phyloP scores from a whole-genome alignment of 768 basidiomycete genomes.

The Pleurotus tuoliensis region DNA sequence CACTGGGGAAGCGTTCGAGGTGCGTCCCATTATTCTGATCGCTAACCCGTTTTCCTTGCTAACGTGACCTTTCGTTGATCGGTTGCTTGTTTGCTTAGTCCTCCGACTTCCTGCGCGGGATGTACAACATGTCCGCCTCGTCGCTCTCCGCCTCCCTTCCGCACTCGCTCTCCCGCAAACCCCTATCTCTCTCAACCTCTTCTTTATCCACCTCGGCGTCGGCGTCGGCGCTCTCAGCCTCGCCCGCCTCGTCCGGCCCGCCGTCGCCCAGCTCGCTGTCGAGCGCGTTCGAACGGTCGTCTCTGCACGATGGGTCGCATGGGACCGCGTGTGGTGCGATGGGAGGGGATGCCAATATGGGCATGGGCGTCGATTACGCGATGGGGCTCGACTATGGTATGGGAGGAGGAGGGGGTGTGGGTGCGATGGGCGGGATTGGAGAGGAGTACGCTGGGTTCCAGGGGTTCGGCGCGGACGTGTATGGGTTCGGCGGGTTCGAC shows the following conservation, averaged over 20 bases:
- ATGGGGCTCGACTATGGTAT: no score
- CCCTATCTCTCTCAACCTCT: slow-evolving; percentile 8
- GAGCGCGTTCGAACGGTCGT: no score
- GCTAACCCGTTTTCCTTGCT: no score
- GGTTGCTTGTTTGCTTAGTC: slow-evolving; percentile 29
- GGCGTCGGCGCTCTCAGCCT: not conserved
- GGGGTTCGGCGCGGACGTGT: not conserved
- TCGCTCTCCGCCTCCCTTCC: slow-evolving; percentile 32
- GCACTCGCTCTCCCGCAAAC: no score
- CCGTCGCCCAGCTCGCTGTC: not conserved
- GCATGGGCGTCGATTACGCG: no score
- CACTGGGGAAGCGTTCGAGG: slow-evolving; percentile 46
- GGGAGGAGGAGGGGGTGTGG: no score
- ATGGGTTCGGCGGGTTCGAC: not conserved
- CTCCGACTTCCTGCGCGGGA: slow-evolving; percentile 46
- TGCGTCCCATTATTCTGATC: slow-evolving; percentile 22
- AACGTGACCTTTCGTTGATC: no score
- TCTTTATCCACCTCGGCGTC: slow-evolving; percentile 50
- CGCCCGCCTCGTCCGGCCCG: not conserved
- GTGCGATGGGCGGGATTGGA: not conserved
- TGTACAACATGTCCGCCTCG: slow-evolving; percentile 36
- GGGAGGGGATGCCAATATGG: not conserved
- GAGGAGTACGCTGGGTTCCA: not conserved
- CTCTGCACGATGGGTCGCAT: no score
- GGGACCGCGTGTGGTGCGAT: no score